Conservation (phyloP, 768 basidiomycete genomes). For the Amanita muscaria region DNA sequence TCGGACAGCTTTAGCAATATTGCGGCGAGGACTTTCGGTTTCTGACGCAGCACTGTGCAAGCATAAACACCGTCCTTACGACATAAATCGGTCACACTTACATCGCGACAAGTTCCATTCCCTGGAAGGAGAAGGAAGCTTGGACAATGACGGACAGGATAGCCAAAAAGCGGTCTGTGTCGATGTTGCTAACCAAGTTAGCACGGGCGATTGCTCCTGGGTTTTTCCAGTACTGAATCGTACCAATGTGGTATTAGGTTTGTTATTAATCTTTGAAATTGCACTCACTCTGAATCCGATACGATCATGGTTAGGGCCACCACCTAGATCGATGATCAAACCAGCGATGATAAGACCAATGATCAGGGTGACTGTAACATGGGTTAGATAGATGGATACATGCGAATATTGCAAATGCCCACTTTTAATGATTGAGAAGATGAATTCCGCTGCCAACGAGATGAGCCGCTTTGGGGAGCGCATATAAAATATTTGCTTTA, state of each 20-base stretch:
- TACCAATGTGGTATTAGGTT: background rate
- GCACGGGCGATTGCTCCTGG: conserved; percentile 52
- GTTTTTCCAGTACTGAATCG: conserved; percentile 52
- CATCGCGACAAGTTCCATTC: conserved; percentile 70
- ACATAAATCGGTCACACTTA: conserved; percentile 18
- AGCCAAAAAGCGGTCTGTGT: conserved; percentile 40
- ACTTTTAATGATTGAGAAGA: conserved; percentile 62
- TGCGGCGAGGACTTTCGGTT: conserved; percentile 67
- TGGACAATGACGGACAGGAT: conserved; percentile 37
- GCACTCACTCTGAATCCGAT: conserved; percentile 54
- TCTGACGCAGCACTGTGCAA: conserved; percentile 58
- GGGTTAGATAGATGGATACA: background rate
- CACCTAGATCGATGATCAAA: conserved; percentile 70
- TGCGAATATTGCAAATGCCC: conserved; percentile 12
- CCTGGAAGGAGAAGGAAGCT: conserved; percentile 69
- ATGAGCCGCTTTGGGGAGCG: background rate
- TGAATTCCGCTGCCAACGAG: conserved; percentile 44
- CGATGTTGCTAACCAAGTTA: conserved; percentile 32
- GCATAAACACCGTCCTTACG: conserved; percentile 3
- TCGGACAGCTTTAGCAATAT: conserved; percentile 67
- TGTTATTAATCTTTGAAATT: background rate
- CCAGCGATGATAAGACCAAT: conserved; percentile 51
- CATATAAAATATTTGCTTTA: conserved; percentile 15
- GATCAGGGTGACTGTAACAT: conserved; percentile 42
- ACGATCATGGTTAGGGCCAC: conserved; percentile 57